Evolutionary conservation across 106 monocot species (phyloP).

Genomic region (Dendrobium chrysotoxum): DNA sequence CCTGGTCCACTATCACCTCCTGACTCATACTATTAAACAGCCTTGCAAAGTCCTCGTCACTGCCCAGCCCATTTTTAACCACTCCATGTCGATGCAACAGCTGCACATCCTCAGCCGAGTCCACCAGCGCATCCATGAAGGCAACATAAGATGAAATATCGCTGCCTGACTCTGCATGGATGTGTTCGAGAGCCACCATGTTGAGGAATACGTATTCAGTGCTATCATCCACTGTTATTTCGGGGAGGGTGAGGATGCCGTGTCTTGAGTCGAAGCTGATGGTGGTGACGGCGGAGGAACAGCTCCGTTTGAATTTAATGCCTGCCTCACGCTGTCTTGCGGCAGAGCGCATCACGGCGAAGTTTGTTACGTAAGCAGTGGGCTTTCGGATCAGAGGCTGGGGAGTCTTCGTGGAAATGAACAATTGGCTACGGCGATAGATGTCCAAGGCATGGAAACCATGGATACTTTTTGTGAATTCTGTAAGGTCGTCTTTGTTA

Average conservation of each 20-base stretch:
- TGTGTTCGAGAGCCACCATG: constrained; percentile 25
- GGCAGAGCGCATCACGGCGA: constrained; percentile 12
- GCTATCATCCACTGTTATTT: constrained; percentile 9
- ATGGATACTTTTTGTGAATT: background rate
- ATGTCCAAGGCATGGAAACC: constrained; percentile 13
- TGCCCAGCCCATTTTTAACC: constrained; percentile 20
- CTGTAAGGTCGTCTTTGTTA: background rate
- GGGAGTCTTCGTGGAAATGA: background rate
- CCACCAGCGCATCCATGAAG: constrained; percentile 18
- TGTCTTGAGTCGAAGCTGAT: background rate
- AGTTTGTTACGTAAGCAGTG: too few relatives aligned
- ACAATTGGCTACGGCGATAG: constrained; percentile 6
- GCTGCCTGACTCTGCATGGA: constrained; percentile 5
- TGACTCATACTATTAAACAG: constrained; percentile 22
- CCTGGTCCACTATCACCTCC: constrained; percentile 8
- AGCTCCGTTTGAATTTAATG: constrained; percentile 10
- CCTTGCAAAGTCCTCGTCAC: constrained; percentile 16
- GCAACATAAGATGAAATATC: constrained; percentile 15
- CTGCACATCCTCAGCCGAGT: constrained; percentile 10
- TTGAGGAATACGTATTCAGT: constrained; percentile 27
- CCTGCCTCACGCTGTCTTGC: constrained; percentile 22
- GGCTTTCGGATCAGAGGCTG: too few relatives aligned
- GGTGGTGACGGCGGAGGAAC: background rate
- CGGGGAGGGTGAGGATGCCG: constrained; percentile 13
- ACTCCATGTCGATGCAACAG: constrained; percentile 9